Percentiles rank a stretch among this genome's conserved stretches.
phyloP scores from a whole-genome alignment of 306 rosid species.

The Vigna trinervia region DNA sequence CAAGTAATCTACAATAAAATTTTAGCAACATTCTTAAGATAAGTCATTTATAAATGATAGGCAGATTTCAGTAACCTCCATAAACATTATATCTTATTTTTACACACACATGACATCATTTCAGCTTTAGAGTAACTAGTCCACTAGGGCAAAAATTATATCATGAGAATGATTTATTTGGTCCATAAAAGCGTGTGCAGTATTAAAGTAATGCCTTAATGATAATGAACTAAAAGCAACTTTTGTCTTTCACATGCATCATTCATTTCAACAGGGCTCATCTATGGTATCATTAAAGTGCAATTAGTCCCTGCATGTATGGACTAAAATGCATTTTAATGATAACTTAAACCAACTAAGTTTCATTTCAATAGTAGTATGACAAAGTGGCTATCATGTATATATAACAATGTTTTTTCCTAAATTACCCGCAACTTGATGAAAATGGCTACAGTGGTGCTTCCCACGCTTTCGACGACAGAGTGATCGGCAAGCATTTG shows the following conservation, averaged over 20 bases:
- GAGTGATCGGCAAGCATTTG: conserved; percentile 73
- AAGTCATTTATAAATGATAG: conserved; percentile 29
- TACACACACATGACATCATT: background rate
- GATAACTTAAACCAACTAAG: too few species aligned
- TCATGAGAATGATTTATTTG: too few species aligned
- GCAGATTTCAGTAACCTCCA: conserved; percentile 23
- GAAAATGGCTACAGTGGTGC: conserved; percentile 60
- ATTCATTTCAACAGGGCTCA: too few species aligned
- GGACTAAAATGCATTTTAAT: too few species aligned
- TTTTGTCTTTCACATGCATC: too few species aligned
- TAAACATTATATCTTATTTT: conserved; percentile 29
- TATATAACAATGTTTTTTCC: background rate
- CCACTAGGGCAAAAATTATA: background rate
- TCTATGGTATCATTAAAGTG: too few species aligned
- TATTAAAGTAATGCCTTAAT: too few species aligned
- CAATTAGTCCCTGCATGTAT: too few species aligned
- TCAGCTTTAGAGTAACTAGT: background rate
- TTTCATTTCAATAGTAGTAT: too few species aligned
- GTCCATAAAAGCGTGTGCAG: too few species aligned
- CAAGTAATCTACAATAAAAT: conserved; percentile 68
- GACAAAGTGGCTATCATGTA: background rate
- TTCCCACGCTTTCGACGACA: conserved; percentile 66
- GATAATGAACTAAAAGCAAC: too few species aligned
- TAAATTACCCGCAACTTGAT: conserved; percentile 61
- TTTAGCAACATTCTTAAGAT: conserved; percentile 34